A percentile compares a stretch with the other conserved stretches of the same genome.
Conservation (phyloP, 306 rosid genomes). For the peach (Prunus persica) region Prunus_persica_NCBIv2 NC_034014.1:3783001-3783500, state of each 20-base stretch:
- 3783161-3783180: slow-evolving; percentile 82
- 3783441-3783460: slow-evolving; percentile 70
- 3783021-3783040: slow-evolving; percentile 65
- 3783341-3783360: slow-evolving; percentile 81
- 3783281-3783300: slow-evolving; percentile 52
- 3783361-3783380: slow-evolving; percentile 1
- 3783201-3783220: slow-evolving; percentile 80
- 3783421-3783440: slow-evolving; percentile 24
- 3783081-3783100: slow-evolving; percentile 65
- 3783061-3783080: slow-evolving; percentile 45
- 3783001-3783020: not conserved
- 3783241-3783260: slow-evolving; percentile 80
- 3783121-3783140: slow-evolving; percentile 67
- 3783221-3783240: slow-evolving; percentile 67
- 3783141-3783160: slow-evolving; percentile 81
- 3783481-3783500: slow-evolving; percentile 92
- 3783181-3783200: slow-evolving; percentile 89
- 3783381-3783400: not conserved
- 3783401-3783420: slow-evolving; percentile 2
- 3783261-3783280: slow-evolving; percentile 64
- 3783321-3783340: slow-evolving; percentile 69
- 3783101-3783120: slow-evolving; percentile 54
- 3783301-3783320: slow-evolving; percentile 54
- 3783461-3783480: slow-evolving; percentile 91
- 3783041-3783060: slow-evolving; percentile 85